Evolutionary conservation across 495 filamentous ascomycete genomes (phyloP), one percentile per base, ranked within the genome.

Genomic region (Penicillium ucsense): DNA sequence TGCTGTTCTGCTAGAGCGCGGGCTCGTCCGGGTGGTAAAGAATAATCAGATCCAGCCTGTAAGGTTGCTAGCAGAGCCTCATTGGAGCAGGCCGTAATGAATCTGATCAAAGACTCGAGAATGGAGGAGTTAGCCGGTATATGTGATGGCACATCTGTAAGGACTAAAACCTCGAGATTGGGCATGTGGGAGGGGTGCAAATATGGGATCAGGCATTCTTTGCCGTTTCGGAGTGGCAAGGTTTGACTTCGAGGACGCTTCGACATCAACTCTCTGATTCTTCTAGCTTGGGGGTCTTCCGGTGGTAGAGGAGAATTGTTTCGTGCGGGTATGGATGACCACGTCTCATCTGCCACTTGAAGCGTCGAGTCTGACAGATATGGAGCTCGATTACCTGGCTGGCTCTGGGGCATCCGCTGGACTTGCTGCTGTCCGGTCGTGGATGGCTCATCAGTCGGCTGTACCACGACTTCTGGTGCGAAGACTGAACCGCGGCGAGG

Each of bases 111-210:
- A 7, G 78, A 71, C 12, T 71, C 50, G 4, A 76, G 37, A 1
- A 76, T 62, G 5, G 70, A 59, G 1, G 71, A 74, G 31, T 63
- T 64, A 5, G 63, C 59, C 4, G 62, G 52, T 6, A 77, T 69
- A 44, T 73, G 70, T 4, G 73, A 71, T 3, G 81, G 81, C 10
- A 84, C 74, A 59, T 81, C 75, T 8, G 78, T 82, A 48, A 84
- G 52, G 0, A 77, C 70, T 10, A 84, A 54, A 1, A 74, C 76
- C 43, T 77, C 69, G n/a, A 80, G 51, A 48, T 78, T 72, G 3
- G 78, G 74, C 4, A 80, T 55, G 59, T 78, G 72, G 12, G 70
- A 78, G n/a, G 77, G 76, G 52, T 79, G 79, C 7, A 84, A 58
- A 36, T 68, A 69, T 10, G 66, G 67, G 29, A 70, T 60, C 37